Base-by-base conservation (phyloP, 192 early-diverging fungal species). In the Rhizoclosmatium globosum region DNA sequence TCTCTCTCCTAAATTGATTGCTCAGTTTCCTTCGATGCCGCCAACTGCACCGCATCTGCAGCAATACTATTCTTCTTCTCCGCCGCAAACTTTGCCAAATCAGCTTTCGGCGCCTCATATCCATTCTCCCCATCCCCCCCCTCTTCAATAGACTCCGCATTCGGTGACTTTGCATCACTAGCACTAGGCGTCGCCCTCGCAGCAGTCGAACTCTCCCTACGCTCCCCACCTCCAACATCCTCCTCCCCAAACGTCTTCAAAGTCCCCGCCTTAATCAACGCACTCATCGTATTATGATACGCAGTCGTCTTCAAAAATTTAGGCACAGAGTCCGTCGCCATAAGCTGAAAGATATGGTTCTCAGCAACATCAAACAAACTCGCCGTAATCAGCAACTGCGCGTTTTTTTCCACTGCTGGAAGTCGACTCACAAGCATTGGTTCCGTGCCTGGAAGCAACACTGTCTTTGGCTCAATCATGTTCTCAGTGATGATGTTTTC, bases 291-390 rank as follows among this genome's bases (percentile, higher is more conserved):
- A 45, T 79, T 53, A 47, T 71, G 68, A 57, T 79, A 79, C 38
- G 64, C 57, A 2, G 44, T 69, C 7, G 93, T 93, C 62, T 84
- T 89, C 11, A 88, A 80, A 79, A 93, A 94, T 79, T 93, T 94
- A 1, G 93, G 92, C 38, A 93, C 88, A 38, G 92, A 93, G 71
- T 94, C 93, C 2, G 88, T 87, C 1, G 93, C 91, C 90, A 93
- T 90, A 9, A 94, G 79, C 43, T 86, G 74, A 82, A 91, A 94
- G 62, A 94, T 92, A 56, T 93, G 91, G 3, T 92, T 89, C 67
- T 93, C 85, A 7, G 90, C 87, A 38, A 74, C 68, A 48, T 91
- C 88, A 80, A 92, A 92, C 79, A 93, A 81, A 48, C 76, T 79
- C 38, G 85, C 65, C 43, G 50, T 31, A 64, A 84, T 74, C 1